phyloP scores from a whole-genome alignment of 768 basidiomycete species.

The Trametes cingulata region DNA sequence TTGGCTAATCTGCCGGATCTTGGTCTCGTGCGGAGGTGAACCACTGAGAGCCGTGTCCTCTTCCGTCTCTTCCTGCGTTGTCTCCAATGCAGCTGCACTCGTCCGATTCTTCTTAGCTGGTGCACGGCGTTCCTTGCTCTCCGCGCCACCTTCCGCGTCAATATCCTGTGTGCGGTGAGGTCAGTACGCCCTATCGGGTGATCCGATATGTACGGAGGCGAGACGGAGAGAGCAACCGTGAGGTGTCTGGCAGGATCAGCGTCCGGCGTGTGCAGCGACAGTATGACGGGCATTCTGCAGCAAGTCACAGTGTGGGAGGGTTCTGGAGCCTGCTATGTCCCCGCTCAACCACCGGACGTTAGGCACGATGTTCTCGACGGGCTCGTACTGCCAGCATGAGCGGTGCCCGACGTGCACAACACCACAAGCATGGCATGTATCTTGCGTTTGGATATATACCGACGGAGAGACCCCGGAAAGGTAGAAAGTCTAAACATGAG shows the following conservation, averaged over 20 bases:
- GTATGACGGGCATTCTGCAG: too few species aligned
- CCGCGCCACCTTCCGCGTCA: conserved; percentile 31
- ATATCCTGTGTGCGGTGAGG: conserved; percentile 23
- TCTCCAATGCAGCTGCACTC: conserved; percentile 44
- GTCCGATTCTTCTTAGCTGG: conserved; percentile 79
- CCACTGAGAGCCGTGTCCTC: conserved; percentile 41
- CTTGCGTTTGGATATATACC: neutral
- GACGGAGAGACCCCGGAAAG: neutral
- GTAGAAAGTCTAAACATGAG: conserved; percentile 19
- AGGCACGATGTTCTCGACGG: too few species aligned
- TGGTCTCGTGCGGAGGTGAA: conserved; percentile 79
- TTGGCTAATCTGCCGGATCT: conserved; percentile 75
- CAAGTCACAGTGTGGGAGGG: too few species aligned
- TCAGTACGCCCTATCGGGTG: conserved; percentile 18
- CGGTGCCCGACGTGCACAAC: neutral
- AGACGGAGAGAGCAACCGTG: neutral
- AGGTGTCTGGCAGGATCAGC: neutral
- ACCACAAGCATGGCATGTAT: neutral
- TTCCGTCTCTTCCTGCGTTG: conserved; percentile 57
- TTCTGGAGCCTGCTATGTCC: too few species aligned
- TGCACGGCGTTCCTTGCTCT: conserved; percentile 54
- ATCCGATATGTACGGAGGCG: conserved; percentile 4
- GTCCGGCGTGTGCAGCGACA: neutral
- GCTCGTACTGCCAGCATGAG: too few species aligned
- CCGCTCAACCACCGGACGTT: too few species aligned